Evolutionary conservation across 768 basidiomycete genomes (phyloP), one percentile per base, ranked within the genome.

Genomic region (Hericium rajendrae): DNA sequence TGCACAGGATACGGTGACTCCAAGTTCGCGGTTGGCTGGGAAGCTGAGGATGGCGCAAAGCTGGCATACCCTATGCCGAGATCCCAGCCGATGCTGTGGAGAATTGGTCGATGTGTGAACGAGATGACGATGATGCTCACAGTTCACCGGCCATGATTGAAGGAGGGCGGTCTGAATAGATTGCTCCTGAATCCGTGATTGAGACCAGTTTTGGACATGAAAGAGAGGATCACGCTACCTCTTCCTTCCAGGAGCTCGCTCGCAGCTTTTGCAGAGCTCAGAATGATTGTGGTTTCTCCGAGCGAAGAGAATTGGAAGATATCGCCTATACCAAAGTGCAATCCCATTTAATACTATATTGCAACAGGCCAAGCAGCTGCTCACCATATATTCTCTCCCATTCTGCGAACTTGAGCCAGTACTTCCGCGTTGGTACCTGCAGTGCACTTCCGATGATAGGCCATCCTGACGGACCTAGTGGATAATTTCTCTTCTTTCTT

Each of bases 61-160:
- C 71, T 67, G 2, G 69, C 64, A 51, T 73, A 73, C 9, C 72
- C 71, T 2, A 73, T 57, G 0, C 71, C 72, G 20, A 63, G 66
- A 20, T 70, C 61, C 71, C 71, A 72, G 2, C 73, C 72, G 1
- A 71, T 69, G 0, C 71, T 72, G 51, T n/a, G 12, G 6, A 32
- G 4, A 32, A 10, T 32, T 10, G 8, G 32, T 32, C 9, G 32
- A 32, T 6, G 32, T 32, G 32, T 10, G 6, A 32, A 10, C 32
- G 32, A 32, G 6, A 2, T 32, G 9, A 1, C 8, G 32, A 32
- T 32, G 32, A 41, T 6, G 61, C 70, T 51, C 48, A 71, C 69
- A 73, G 59, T 56, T 70, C 68, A 3, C 70, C 70, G 0, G 68
- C 67, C 68, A 71, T 70, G 18, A 68, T 57, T 2, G 70, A 65